phyloP scores from a whole-genome alignment of 2,329 filamentous ascomycete species.

The Hypoxylon rubiginosum region DNA sequence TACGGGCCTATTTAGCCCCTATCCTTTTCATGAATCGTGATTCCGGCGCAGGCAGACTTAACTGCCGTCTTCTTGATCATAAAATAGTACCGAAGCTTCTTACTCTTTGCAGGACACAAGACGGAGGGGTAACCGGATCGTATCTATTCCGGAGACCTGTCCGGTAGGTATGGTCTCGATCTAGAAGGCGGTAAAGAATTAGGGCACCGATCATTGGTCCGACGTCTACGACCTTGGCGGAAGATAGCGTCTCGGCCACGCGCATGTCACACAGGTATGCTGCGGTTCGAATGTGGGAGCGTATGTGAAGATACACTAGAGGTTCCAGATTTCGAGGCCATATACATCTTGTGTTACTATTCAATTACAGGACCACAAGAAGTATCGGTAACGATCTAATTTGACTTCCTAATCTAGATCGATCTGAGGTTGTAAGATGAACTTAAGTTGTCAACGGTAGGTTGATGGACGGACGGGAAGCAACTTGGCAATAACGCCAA shows the following conservation, averaged over 20 bases:
- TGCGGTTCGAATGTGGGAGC: slow-evolving; percentile 12
- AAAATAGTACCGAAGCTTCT: slow-evolving; percentile 1
- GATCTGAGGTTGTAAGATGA: slow-evolving; percentile 6
- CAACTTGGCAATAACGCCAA: slow-evolving; percentile 15
- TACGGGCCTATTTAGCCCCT: neutral
- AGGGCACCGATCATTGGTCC: slow-evolving; percentile 5
- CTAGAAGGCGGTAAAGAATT: slow-evolving; percentile 1
- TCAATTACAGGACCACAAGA: neutral
- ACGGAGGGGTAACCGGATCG: neutral
- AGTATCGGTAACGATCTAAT: neutral
- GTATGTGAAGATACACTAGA: slow-evolving; percentile 19
- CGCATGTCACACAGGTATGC: slow-evolving; percentile 9
- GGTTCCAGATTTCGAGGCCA: neutral
- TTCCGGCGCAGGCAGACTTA: neutral
- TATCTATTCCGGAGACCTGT: slow-evolving; percentile 10
- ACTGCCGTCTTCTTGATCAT: slow-evolving; percentile 14
- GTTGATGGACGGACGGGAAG: neutral
- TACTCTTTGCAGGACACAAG: slow-evolving; percentile 3
- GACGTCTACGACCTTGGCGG: slow-evolving; percentile 2
- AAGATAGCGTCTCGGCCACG: slow-evolving; percentile 12
- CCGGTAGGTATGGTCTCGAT: slow-evolving; percentile 10
- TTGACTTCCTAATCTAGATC: neutral
- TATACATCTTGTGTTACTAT: slow-evolving; percentile 7
- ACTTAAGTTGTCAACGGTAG: neutral
- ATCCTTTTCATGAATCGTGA: neutral